Evolutionary conservation across 805 yeast genomes (phyloP).

Genomic region (Blastobotrys mokoenaii): DNA sequence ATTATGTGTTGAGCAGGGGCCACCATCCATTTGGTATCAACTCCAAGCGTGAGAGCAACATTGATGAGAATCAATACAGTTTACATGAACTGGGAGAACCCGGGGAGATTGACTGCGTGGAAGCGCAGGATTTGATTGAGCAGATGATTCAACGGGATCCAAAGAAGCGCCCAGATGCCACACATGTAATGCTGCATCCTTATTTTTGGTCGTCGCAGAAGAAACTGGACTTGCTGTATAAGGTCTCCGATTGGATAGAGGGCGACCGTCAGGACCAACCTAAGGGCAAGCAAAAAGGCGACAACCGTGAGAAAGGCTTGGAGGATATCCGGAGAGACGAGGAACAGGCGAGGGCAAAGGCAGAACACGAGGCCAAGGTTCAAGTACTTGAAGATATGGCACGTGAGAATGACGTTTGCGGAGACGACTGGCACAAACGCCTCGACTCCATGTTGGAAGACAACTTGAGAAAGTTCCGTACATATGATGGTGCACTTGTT

Average conservation of each 20-base stretch:
- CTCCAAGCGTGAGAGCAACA: slow-evolving; percentile 80
- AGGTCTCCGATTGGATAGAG: slow-evolving; percentile 87
- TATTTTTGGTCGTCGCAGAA: slow-evolving; percentile 72
- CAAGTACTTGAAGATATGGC: neutral
- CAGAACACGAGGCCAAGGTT: neutral
- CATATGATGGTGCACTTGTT: slow-evolving; percentile 67
- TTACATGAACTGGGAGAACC: slow-evolving; percentile 36
- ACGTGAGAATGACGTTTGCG: slow-evolving; percentile 16
- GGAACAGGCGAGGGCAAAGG: slow-evolving; percentile 29
- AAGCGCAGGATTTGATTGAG: slow-evolving; percentile 63
- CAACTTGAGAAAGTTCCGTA: slow-evolving; percentile 84
- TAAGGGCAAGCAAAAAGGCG: too few relatives aligned
- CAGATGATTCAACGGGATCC: slow-evolving; percentile 70
- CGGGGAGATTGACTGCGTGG: slow-evolving; percentile 35
- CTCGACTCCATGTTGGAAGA: slow-evolving; percentile 70
- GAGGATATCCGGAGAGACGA: slow-evolving; percentile 64
- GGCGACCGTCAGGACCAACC: slow-evolving; percentile 42
- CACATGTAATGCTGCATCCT: slow-evolving; percentile 69
- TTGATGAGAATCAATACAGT: slow-evolving; percentile 44
- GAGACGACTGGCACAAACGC: slow-evolving; percentile 66
- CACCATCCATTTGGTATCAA: slow-evolving; percentile 93
- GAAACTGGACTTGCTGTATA: slow-evolving; percentile 74
- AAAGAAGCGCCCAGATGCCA: slow-evolving; percentile 59
- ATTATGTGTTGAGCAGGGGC: slow-evolving; percentile 75
- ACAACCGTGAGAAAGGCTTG: slow-evolving; percentile 31